Evolutionary conservation across 2,329 filamentous ascomycete genomes (phyloP).

Genomic region (Monascus ruber): DNA sequence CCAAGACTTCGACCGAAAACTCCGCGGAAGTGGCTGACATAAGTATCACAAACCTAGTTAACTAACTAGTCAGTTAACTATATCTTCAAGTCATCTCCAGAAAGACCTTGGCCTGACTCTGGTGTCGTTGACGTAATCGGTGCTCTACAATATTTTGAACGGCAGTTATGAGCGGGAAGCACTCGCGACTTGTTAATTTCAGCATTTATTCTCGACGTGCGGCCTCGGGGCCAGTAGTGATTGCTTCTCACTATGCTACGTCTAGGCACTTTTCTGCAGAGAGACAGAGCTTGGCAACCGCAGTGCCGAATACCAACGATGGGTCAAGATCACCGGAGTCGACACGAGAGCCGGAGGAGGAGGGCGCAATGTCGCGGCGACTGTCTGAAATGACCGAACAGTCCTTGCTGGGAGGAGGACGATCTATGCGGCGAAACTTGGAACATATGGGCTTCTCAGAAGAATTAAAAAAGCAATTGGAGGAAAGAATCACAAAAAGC

Average conservation of each 20-base stretch:
- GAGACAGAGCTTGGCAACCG: neutral
- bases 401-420: slow-evolving; percentile 43
- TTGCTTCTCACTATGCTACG: neutral
- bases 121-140: too few relatives aligned
- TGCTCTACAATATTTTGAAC: neutral
- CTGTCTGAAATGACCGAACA: slow-evolving; percentile 51
- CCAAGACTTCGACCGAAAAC: slow-evolving; percentile 11
- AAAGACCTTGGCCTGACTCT: too few relatives aligned
- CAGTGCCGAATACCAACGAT: slow-evolving; percentile 1
- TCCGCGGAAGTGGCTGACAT: slow-evolving; percentile 24
- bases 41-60: slow-evolving; percentile 5
- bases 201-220: neutral
- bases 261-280: neutral
- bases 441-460: slow-evolving; percentile 52
- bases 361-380: slow-evolving; percentile 48
- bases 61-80: neutral
- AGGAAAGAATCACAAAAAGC: slow-evolving; percentile 48
- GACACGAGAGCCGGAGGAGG: slow-evolving; percentile 20
- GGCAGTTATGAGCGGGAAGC: slow-evolving; percentile 11
- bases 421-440: slow-evolving; percentile 45
- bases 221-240: too few relatives aligned
- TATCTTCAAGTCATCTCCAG: neutral
- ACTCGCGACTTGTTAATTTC: slow-evolving; percentile 7
- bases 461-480: slow-evolving; percentile 46
- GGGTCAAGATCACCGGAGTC: slow-evolving; percentile 2